Conservation (phyloP, 2,329 filamentous ascomycete species). For the Paracamarosporium sp. region DNA sequence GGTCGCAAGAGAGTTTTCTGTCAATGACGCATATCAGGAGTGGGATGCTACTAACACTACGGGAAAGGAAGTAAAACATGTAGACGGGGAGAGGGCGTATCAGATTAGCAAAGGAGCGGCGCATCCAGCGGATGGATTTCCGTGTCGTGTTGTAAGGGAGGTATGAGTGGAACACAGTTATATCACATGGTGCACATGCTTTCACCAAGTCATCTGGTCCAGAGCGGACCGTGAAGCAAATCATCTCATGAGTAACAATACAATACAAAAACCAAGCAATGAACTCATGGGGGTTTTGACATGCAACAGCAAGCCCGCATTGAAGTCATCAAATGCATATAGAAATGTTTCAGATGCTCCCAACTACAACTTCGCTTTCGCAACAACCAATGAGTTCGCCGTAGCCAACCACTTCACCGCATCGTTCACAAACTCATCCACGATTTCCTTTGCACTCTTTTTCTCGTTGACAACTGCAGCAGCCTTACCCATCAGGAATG, state of each 20-base stretch:
- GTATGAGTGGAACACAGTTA: not conserved
- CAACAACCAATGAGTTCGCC: slow-evolving; percentile 67
- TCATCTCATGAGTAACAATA: too few relatives aligned
- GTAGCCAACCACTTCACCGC: slow-evolving; percentile 74
- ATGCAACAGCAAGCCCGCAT: too few relatives aligned
- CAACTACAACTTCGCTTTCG: slow-evolving; percentile 43
- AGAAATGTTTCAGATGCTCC: not conserved
- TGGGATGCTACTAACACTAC: not conserved
- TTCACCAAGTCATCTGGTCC: too few relatives aligned
- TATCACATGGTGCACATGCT: too few relatives aligned
- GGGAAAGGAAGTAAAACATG: not conserved
- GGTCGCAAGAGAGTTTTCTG: not conserved
- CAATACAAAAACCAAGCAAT: not conserved
- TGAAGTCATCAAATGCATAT: not conserved
- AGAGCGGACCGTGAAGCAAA: too few relatives aligned
- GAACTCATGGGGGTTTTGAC: not conserved
- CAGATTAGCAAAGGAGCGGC: not conserved
- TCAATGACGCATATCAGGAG: slow-evolving; percentile 3
- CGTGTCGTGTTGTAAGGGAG: not conserved
- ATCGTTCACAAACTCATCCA: slow-evolving; percentile 91
- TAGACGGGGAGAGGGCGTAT: not conserved
- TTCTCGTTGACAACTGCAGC: slow-evolving; percentile 92
- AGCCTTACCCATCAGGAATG: slow-evolving; percentile 96
- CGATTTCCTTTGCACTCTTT: slow-evolving; percentile 87
- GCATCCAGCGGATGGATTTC: slow-evolving; percentile 7